Base-by-base conservation (phyloP, 2,329 filamentous ascomycete species). In the Cladosporium sp. region DNA sequence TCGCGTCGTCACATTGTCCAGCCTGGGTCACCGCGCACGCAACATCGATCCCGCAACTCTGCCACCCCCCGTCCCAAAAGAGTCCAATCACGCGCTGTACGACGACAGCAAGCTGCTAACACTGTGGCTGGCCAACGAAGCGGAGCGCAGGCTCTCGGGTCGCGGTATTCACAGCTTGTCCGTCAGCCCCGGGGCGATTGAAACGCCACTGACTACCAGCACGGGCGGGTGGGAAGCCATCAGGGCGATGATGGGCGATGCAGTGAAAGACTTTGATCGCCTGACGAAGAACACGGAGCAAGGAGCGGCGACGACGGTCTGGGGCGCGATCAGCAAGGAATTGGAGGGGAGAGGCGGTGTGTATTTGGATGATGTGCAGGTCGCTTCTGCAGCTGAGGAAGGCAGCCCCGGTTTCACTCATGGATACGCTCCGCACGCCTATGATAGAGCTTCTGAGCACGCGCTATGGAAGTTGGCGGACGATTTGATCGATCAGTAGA, bases 61-160 rank as follows among this genome's bases (percentile, higher is more conserved):
- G 37, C 64, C 74, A 50, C 53, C 45, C 17, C 18, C 47, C 9
- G 56, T 62, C 15, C 41, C 22, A 12, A 62, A 60, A 47, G 15
- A 49, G 13, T 52, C 54, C 4, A 54, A 47, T 30, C 6, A 12
- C 0, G 67, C 72, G 0, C 12, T 34, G 6, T 82, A 82, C 52
- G 71, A 66, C 0, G 72, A 77, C 53, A 66, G 68, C 47, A 82
- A 82, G 56, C 69, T 70, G 0, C 77, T 78, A 12, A 78, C 75
- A 51, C 68, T 80, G 13, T 77, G 70, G 55, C 72, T 75, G 50
- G 72, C 77, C 3, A 78, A 74, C 51, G 68, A 76, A 44, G 70
- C 80, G 20, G 75, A 80, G 17, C 68, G 77, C 0, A 68, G 67
- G 1, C 80, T 76, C 56, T 73, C 71, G 3, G 13, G 59, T 1